phyloP scores from a whole-genome alignment of 1,139 yeast species.

The Blastobotrys apis region DNA sequence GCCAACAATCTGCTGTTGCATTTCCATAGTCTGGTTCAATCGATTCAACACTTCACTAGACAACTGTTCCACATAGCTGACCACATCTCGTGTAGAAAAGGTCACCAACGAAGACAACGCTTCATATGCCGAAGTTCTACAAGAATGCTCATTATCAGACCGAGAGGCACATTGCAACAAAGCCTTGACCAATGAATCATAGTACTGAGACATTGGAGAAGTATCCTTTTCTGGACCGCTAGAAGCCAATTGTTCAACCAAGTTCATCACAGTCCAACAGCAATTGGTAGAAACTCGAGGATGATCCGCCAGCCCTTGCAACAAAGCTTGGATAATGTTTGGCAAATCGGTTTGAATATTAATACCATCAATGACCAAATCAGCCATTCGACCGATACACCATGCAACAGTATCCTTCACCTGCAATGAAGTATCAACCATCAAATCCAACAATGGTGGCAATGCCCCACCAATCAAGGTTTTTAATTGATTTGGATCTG shows the following conservation, averaged over 20 bases:
- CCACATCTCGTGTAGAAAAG: constrained; percentile 66
- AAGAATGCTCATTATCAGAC: constrained; percentile 74
- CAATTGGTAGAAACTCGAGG: constrained; percentile 92
- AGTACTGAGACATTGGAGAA: constrained; percentile 70
- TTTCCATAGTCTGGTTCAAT: constrained; percentile 61
- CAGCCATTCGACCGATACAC: constrained; percentile 97
- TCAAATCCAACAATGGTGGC: constrained; percentile 67
- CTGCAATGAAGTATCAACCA: constrained; percentile 69
- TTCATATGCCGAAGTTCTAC: constrained; percentile 96
- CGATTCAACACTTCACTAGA: constrained; percentile 72
- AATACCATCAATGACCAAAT: constrained; percentile 74
- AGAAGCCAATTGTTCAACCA: constrained; percentile 73
- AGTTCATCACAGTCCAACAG: constrained; percentile 93
- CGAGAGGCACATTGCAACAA: constrained; percentile 66
- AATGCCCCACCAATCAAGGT: constrained; percentile 74
- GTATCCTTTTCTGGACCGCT: constrained; percentile 53
- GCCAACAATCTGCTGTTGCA: constrained; percentile 44
- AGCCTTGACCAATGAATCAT: constrained; percentile 62
- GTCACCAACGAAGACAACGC: constrained; percentile 80
- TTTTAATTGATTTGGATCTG: constrained; percentile 68
- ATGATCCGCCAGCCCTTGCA: constrained; percentile 78
- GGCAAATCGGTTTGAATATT: constrained; percentile 62
- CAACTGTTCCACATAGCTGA: constrained; percentile 62
- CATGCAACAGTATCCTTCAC: constrained; percentile 97
- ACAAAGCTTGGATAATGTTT: constrained; percentile 63